A percentile compares a stretch with the other conserved stretches of the same genome.
Evolutionary conservation across 1,139 yeast species (phyloP).

Genomic region (Scheffersomyces stambukii): DNA sequence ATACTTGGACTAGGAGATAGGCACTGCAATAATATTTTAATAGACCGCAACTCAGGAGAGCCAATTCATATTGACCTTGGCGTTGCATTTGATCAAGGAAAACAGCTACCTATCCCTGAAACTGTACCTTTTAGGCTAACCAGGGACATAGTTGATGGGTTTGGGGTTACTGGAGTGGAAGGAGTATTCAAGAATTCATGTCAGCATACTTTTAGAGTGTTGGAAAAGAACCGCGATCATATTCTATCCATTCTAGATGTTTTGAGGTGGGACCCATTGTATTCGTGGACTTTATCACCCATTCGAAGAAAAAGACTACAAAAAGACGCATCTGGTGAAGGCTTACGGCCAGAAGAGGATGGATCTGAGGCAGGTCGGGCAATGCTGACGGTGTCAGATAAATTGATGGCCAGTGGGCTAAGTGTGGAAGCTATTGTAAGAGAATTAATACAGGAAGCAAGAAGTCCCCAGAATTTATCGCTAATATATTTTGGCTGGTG

Average conservation of each 20-base stretch:
- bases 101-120: constrained; percentile 80
- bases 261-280: constrained; percentile 86
- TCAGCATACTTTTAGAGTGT: constrained; percentile 66
- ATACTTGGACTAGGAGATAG: constrained; percentile 92
- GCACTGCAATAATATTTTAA: constrained; percentile 82
- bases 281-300: constrained; percentile 84
- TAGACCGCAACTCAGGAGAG: constrained; percentile 80
- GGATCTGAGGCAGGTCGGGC: constrained; percentile 83
- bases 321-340: constrained; percentile 26
- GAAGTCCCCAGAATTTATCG: constrained; percentile 63
- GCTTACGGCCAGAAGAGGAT: constrained; percentile 38
- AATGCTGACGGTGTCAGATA: constrained; percentile 64
- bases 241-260: constrained; percentile 83
- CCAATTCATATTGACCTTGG: constrained; percentile 96
- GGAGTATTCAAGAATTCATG: constrained; percentile 74
- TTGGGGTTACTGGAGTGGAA: constrained; percentile 78
- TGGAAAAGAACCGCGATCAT: constrained; percentile 63
- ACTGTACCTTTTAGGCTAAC: constrained; percentile 90
- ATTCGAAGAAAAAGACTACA: constrained; percentile 56
- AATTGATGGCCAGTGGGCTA: constrained; percentile 61
- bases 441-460: constrained; percentile 76
- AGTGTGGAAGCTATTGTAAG: constrained; percentile 83
- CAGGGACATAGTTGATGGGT: constrained; percentile 86
- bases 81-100: constrained; percentile 93
- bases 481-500: constrained; percentile 83